Conservation (phyloP, 495 filamentous ascomycete species). For the Aspergillus carlsbadensis region DNA sequence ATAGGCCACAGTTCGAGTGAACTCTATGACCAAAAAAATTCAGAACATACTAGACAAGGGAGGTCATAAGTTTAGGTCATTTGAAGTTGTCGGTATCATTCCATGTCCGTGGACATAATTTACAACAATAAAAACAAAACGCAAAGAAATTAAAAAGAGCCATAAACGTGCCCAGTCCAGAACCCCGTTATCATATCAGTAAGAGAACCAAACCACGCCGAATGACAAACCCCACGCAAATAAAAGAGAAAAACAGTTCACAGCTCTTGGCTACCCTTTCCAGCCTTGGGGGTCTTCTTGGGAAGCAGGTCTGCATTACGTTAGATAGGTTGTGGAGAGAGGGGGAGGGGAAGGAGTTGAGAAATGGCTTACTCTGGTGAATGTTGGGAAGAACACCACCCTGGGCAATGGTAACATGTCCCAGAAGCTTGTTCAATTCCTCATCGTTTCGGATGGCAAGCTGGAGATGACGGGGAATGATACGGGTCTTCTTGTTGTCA, state of each 20-base stretch:
- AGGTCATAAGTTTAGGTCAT: slow-evolving; percentile 12
- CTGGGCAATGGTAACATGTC: slow-evolving; percentile 98
- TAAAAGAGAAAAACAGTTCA: slow-evolving; percentile 56
- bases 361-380: slow-evolving; percentile 86
- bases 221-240: slow-evolving; percentile 55
- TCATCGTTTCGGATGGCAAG: slow-evolving; percentile 99
- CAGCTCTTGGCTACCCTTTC: slow-evolving; percentile 90
- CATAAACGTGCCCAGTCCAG: slow-evolving; percentile 74
- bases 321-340: slow-evolving; percentile 38
- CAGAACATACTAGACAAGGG: too few relatives aligned
- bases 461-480: slow-evolving; percentile 98
- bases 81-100: slow-evolving; percentile 43
- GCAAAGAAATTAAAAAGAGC: slow-evolving; percentile 65
- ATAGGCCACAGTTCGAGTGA: too few relatives aligned
- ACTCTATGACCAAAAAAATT: too few relatives aligned
- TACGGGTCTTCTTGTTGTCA: slow-evolving; percentile 99
- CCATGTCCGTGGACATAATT: slow-evolving; percentile 82
- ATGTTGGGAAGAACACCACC: slow-evolving; percentile 99
- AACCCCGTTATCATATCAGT: slow-evolving; percentile 89
- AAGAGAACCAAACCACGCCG: slow-evolving; percentile 60
- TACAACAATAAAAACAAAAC: slow-evolving; percentile 82
- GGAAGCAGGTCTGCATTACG: slow-evolving; percentile 77
- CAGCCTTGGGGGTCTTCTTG: slow-evolving; percentile 95
- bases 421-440: slow-evolving; percentile 99
- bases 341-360: background rate